Evolutionary conservation across 805 yeast genomes (phyloP), one percentile per base, ranked within the genome.

Genomic region (Suhomyces canberraensis): DNA sequence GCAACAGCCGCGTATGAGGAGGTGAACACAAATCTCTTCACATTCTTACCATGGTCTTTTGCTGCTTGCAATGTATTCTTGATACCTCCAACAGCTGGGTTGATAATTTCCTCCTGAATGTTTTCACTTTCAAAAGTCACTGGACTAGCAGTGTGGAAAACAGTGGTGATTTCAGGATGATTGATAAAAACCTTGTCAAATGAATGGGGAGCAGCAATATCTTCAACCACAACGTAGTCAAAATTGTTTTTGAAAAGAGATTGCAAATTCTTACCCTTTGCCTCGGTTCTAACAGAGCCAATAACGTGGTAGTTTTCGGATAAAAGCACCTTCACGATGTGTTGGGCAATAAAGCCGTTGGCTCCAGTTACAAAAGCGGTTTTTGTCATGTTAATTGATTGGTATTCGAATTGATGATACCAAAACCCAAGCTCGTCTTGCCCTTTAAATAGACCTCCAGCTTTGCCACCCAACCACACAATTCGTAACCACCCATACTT

Each of bases 301-400:
- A 69, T 61, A 11, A 75, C 76, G 6, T 49, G 52, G 52, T 61
- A 70, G 13, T 64, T 65, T 31, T 64, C 55, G 2, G 52, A 46
- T 15, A 75, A 44, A 24, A 75, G 59, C 17, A 46, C 51, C 33
- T 63, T 51, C 26, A 66, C 48, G 30, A 69, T 56, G 46, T 73
- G 77, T 29, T 67, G 63, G 25, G 80, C 79, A 40, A 76, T 64
- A 45, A 61, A 75, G 4, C 81, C 81, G 3, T 71, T 58, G 13
- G 77, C 77, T 20, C 81, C 80, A 4, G 79, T 59, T 26, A 75
- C 69, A 31, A 73, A 63, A 11, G 73, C 51, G 17, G 40, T 29
- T 20, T n/a, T n/a, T n/a, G n/a, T n/a, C n/a, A n/a, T n/a, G n/a
- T n/a, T n/a, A n/a, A n/a, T n/a, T n/a, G n/a, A n/a, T n/a, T n/a